Percentiles rank a stretch among this genome's conserved stretches.
Evolutionary conservation across 805 yeast genomes (phyloP).

Genomic region (Starmerella vaccinii): DNA sequence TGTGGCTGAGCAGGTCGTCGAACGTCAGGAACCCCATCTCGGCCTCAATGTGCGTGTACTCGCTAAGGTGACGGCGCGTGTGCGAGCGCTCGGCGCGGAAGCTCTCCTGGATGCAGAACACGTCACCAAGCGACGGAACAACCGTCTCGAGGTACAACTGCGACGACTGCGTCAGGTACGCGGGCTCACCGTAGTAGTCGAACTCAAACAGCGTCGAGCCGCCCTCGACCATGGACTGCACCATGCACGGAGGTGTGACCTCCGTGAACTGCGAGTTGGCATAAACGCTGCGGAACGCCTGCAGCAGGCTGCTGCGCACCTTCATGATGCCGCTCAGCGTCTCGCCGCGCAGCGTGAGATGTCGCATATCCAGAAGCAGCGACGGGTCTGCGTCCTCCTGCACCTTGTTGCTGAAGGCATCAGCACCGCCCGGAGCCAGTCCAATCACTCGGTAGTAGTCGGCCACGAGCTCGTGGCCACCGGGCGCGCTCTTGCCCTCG

Average conservation of each 20-base stretch:
- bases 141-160: constrained; percentile 95
- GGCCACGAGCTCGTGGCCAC: constrained; percentile 86
- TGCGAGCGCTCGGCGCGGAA: constrained; percentile 99
- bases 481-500: constrained; percentile 95
- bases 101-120: constrained; percentile 93
- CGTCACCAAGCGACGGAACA: constrained; percentile 93
- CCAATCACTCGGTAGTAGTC: constrained; percentile 87
- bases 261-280: constrained; percentile 66
- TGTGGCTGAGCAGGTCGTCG: constrained; percentile 74
- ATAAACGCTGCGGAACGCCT: constrained; percentile 65
- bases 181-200: constrained; percentile 94
- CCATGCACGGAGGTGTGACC: constrained; percentile 99
- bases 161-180: constrained; percentile 91
- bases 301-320: constrained; percentile 75
- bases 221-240: constrained; percentile 98
- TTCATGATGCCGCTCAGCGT: constrained; percentile 84
- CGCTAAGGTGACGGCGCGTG: constrained; percentile 95
- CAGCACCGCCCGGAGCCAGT: constrained; percentile 93
- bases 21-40: constrained; percentile 82
- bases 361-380: constrained; percentile 85
- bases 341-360: constrained; percentile 93
- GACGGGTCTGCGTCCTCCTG: constrained; percentile 93
- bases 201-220: constrained; percentile 91
- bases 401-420: constrained; percentile 85
- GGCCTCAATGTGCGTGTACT: constrained; percentile 93